Base-by-base conservation (phyloP, 192 early-diverging fungal species). In the Backusella macrospora region DNA sequence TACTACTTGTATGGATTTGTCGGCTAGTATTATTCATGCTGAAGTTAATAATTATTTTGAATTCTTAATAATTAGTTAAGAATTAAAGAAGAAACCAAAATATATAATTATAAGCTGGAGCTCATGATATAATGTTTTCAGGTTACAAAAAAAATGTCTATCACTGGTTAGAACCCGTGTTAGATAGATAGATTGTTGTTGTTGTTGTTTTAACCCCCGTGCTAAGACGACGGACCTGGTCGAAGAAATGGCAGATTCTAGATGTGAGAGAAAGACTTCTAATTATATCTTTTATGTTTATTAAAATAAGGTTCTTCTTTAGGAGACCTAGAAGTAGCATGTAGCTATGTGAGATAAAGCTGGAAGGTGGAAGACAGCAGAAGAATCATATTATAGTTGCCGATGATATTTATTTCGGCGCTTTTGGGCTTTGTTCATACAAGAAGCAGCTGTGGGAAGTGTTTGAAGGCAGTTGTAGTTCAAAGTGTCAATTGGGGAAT, bases 211-310 rank as follows among this genome's bases (percentile, higher is more conserved):
- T 46, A 68, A 47, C 44, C 67, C n/a, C 45, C 44, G 39, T 68
- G 45, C 45, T 68, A 44, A 68, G 67, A 68, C 39, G 67, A 68
- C 18, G 45, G 67, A 48, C 16, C 46, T 48, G 46, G 14, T 15
- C 46, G 46, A 48, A 48, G n/a, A 48, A 48, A 48, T 16, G 46
- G 14, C 14, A 5, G 10, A 48, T 16, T 48, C 6, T 48, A n/a
- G n/a, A n/a, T n/a, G n/a, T n/a, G n/a, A n/a, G 40, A 48, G n/a
- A 48, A n/a, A 16, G 46, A 48, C 5, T 48, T 48, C 3, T 2
- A n/a, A 15, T 48, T 48, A 48, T 4, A 48, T 0, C n/a, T 48
- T 48, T 15, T 48, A 16, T 48, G 4, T 18, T 6, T 48, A 48
- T 48, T 18, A 48, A 5, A 48, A 48, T 48, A 0, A n/a, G 47